A percentile compares a stretch with the other conserved stretches of the same genome.
phyloP scores from a whole-genome alignment of 2,329 filamentous ascomycete species.

The Ambrosiella xylebori region DNA sequence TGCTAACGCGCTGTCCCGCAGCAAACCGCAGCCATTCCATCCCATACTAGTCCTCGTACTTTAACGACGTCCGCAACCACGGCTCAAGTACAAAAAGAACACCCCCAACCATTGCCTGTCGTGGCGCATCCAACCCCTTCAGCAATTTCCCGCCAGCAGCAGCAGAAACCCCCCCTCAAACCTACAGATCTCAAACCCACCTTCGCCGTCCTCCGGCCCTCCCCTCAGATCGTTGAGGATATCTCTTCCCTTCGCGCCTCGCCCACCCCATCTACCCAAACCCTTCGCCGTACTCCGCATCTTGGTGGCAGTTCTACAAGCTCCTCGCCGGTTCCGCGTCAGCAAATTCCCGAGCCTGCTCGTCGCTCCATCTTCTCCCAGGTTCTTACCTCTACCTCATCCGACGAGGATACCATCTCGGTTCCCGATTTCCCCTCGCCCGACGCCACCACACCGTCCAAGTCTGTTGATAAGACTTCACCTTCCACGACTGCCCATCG shows the following conservation, averaged over 20 bases:
- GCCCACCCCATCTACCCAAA: slow-evolving; percentile 26
- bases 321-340: slow-evolving; percentile 19
- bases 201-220: slow-evolving; percentile 28
- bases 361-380: slow-evolving; percentile 27
- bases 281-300: slow-evolving; percentile 14
- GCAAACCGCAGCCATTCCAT: background rate
- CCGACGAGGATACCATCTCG: slow-evolving; percentile 20
- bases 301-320: slow-evolving; percentile 16
- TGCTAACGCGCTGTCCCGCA: background rate
- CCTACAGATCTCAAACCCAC: background rate
- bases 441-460: background rate
- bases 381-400: slow-evolving; percentile 28
- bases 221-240: slow-evolving; percentile 30
- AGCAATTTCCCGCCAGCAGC: slow-evolving; percentile 11
- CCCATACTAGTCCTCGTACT: background rate
- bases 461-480: background rate
- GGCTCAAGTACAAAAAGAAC: background rate
- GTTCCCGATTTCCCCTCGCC: slow-evolving; percentile 20
- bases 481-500: background rate
- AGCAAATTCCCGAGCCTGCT: background rate
- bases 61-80: background rate
- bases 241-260: slow-evolving; percentile 25
- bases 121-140: slow-evolving; percentile 11
- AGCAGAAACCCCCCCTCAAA: background rate
- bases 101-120: slow-evolving; percentile 8